Evolutionary conservation across 495 filamentous ascomycete species (phyloP).

Genomic region (Podospora didyma): DNA sequence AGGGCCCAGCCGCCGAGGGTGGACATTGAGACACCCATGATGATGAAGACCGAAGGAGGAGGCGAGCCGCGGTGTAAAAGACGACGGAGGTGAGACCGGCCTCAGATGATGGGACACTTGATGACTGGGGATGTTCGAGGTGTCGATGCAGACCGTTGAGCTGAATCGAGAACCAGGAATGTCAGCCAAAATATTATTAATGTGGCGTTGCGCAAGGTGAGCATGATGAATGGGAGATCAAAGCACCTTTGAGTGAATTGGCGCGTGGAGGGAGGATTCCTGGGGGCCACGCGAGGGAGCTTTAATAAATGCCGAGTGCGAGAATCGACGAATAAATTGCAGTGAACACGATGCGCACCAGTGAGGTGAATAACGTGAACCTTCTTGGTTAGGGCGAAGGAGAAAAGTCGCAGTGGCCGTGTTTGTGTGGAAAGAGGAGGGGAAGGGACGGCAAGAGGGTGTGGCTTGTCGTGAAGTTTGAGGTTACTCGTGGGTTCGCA

Average conservation of each 20-base stretch:
- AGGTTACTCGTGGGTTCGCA: constrained; percentile 4
- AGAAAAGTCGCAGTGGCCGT: no score
- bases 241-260: not conserved
- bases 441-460: not conserved
- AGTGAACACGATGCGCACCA: not conserved
- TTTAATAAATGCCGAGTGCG: constrained; percentile 1
- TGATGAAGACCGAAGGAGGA: constrained; percentile 18
- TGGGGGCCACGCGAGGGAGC: not conserved
- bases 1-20: constrained; percentile 54
- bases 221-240: not conserved
- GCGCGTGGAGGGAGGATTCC: not conserved
- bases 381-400: no score
- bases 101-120: not conserved
- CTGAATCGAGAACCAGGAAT: not conserved
- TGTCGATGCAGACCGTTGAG: not conserved
- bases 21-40: constrained; percentile 41
- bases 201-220: not conserved
- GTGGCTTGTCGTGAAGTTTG: not conserved
- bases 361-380: not conserved
- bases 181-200: not conserved
- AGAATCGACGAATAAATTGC: constrained; percentile 4
- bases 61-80: not conserved
- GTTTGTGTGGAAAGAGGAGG: not conserved
- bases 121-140: not conserved
- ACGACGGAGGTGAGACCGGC: not conserved